Evolutionary conservation across 2,329 filamentous ascomycete species (phyloP).

Genomic region (Endoconidiophora polonica): DNA sequence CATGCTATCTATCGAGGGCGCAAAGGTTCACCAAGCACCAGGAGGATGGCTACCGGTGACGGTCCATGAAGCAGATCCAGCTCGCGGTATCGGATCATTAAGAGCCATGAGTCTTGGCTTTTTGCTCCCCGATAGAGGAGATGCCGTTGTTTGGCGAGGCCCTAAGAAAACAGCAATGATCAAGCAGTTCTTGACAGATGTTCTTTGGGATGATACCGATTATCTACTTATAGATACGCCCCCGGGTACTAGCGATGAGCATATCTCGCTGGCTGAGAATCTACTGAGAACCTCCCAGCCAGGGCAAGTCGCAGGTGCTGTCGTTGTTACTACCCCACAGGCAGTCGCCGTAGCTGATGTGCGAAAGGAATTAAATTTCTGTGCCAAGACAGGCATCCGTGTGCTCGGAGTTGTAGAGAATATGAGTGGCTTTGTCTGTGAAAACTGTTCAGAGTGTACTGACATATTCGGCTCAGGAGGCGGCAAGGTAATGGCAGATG

Average conservation of each 20-base stretch:
- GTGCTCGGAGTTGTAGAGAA: constrained; percentile 90
- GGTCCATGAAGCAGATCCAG: constrained; percentile 48
- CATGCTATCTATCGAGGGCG: constrained; percentile 75
- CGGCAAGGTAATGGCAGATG: constrained; percentile 71
- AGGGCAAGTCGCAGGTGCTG: constrained; percentile 65
- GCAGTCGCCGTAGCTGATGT: constrained; percentile 88
- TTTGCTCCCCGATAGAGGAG: constrained; percentile 62
- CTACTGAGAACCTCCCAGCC: constrained; percentile 46
- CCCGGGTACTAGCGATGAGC: constrained; percentile 89
- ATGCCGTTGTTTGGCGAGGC: constrained; percentile 92
- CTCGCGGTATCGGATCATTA: constrained; percentile 41
- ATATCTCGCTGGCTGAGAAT: constrained; percentile 85
- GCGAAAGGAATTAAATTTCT: constrained; percentile 88
- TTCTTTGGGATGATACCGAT: constrained; percentile 75
- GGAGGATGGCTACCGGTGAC: constrained; percentile 84
- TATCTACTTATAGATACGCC: constrained; percentile 92
- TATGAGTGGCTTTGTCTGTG: constrained; percentile 85
- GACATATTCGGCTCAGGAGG: constrained; percentile 89
- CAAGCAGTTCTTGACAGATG: constrained; percentile 82
- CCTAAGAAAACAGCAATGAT: constrained; percentile 99
- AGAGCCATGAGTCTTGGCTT: constrained; percentile 90
- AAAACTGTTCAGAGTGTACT: constrained; percentile 66
- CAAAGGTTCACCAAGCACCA: constrained; percentile 80
- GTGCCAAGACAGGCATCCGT: constrained; percentile 61
- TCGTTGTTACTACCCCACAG: constrained; percentile 92